Percentiles rank a stretch among this genome's conserved stretches.
phyloP scores from a whole-genome alignment of 148 eudicot species.

The Vaccinium myrtillus region DNA sequence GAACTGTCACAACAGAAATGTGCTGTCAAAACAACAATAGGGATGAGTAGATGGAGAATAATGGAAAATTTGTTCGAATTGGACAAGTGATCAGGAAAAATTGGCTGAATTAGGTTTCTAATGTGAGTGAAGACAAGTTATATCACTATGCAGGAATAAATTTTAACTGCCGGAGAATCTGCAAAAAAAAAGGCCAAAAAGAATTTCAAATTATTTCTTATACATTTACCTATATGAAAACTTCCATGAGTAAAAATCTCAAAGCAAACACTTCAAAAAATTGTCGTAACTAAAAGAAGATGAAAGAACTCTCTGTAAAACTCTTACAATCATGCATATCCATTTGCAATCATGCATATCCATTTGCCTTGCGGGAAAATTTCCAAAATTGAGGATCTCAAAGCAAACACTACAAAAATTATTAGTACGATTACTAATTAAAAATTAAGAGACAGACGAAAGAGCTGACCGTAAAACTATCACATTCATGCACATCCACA shows the following conservation, averaged over 20 bases:
- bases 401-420: background rate
- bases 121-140: background rate
- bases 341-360: background rate
- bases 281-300: background rate
- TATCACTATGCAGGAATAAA: background rate
- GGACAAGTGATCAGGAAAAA: background rate
- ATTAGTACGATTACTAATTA: background rate
- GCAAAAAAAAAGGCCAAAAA: background rate
- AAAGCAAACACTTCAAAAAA: background rate
- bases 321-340: background rate
- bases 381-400: background rate
- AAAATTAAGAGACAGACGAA: background rate
- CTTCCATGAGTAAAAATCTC: background rate
- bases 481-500: slow-evolving; percentile 67
- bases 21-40: slow-evolving; percentile 1
- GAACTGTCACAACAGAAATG: background rate
- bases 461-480: slow-evolving; percentile 66
- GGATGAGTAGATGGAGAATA: background rate
- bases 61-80: background rate
- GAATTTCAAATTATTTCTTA: background rate
- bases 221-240: background rate
- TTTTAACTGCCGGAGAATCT: background rate
- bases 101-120: background rate
- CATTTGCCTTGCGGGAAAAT: background rate
- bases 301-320: background rate